Evolutionary conservation across 2,329 filamentous ascomycete genomes (phyloP).

Genomic region (Venturia asperata): DNA sequence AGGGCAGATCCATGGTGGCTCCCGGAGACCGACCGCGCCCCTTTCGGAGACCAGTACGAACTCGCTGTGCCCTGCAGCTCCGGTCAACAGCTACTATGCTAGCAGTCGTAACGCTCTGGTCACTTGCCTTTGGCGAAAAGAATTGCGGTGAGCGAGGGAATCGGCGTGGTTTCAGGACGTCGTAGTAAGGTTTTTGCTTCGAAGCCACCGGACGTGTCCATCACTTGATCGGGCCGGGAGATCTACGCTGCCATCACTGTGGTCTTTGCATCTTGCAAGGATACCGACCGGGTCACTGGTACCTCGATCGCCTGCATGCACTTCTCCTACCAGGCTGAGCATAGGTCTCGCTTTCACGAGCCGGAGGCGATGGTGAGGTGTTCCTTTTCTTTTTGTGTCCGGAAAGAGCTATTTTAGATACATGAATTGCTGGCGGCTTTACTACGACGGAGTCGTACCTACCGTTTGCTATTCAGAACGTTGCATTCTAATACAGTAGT

Average conservation of each 20-base stretch:
- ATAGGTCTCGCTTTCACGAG: background rate
- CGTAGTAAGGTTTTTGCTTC: constrained; percentile 4
- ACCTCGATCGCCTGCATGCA: background rate
- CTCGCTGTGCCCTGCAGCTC: background rate
- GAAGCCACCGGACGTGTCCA: background rate
- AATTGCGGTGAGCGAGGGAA: background rate
- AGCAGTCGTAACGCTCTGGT: background rate
- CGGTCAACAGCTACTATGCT: background rate
- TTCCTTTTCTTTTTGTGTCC: background rate
- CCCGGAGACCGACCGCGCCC: background rate
- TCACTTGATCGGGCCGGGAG: constrained; percentile 1
- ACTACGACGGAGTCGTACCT: background rate
- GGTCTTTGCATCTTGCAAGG: background rate
- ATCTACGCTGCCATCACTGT: background rate
- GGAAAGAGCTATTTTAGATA: background rate
- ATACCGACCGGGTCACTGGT: background rate
- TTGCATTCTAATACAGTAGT: background rate
- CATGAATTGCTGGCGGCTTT: background rate
- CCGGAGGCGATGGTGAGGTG: background rate
- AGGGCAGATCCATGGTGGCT: background rate
- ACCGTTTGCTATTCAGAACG: background rate
- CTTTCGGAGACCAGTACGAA: background rate
- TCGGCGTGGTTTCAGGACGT: background rate
- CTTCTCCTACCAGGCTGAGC: background rate
- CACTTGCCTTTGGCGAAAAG: background rate